A percentile compares a stretch with the other conserved stretches of the same genome.
Conservation (phyloP, 371 early-diverging fungal genomes). For the Rhizopus arrhizus region DNA sequence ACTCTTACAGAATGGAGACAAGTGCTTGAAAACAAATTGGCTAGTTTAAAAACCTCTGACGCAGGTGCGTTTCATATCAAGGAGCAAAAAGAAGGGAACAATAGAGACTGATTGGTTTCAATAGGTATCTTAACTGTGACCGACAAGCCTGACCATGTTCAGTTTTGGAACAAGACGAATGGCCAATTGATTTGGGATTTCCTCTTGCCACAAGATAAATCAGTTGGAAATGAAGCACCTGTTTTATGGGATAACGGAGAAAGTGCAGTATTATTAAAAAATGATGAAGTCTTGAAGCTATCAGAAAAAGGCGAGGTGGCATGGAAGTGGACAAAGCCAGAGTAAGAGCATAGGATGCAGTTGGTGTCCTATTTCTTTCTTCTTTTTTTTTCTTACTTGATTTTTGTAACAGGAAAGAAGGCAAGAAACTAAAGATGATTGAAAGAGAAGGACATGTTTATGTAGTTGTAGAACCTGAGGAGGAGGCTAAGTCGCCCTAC, state of each 20-base stretch:
- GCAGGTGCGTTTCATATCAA: conserved; percentile 19
- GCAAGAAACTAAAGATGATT: neutral
- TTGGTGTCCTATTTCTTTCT: neutral
- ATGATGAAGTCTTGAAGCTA: conserved; percentile 14
- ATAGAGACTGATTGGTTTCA: neutral
- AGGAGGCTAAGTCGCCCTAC: conserved; percentile 8
- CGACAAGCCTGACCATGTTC: conserved; percentile 43
- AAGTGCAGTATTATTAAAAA: conserved; percentile 14
- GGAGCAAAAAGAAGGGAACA: neutral
- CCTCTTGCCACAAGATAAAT: conserved; percentile 10
- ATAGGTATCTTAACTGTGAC: conserved; percentile 42
- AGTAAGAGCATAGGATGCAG: conserved; percentile 10
- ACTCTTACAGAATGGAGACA: conserved; percentile 53
- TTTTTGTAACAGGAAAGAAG: neutral
- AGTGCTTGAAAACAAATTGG: conserved; percentile 38
- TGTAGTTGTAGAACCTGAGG: conserved; percentile 20
- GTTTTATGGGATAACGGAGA: conserved; percentile 25
- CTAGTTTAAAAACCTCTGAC: conserved; percentile 18
- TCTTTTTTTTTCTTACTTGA: conserved; percentile 11
- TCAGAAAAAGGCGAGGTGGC: conserved; percentile 26
- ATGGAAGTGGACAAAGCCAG: conserved; percentile 28
- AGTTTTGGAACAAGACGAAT: conserved; percentile 50
- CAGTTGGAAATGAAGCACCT: conserved; percentile 11
- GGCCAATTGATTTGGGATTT: conserved; percentile 29
- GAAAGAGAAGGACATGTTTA: conserved; percentile 22